A percentile compares a stretch with the other conserved stretches of the same genome.
These are phyloP conservation scores for Hypoxylon fuscum DNA, from an alignment of 495 filamentous ascomycete genomes.

Conservation along the genomic window DNA sequence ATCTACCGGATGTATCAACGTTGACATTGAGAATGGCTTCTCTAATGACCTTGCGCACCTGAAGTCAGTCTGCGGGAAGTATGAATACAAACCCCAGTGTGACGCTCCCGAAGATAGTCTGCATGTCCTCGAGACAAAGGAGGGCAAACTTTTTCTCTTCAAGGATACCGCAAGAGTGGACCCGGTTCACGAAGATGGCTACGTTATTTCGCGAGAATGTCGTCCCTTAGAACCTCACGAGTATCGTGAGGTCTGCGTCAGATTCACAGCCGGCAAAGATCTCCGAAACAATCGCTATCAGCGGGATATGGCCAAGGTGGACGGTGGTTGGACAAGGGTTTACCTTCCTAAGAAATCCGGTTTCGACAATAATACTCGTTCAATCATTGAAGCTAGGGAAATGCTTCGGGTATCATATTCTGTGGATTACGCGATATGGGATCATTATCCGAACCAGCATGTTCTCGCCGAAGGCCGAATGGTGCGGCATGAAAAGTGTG, in stretches of 20 bases:
- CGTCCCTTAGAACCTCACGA: slow-evolving; percentile 63
- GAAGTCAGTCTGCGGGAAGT: slow-evolving; percentile 59
- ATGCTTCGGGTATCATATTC: too few relatives aligned
- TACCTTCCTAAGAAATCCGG: too few relatives aligned
- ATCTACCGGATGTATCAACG: too few relatives aligned
- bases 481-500: slow-evolving; percentile 9
- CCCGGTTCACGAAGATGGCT: slow-evolving; percentile 61
- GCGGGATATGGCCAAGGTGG: slow-evolving; percentile 5
- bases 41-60: too few relatives aligned
- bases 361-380: too few relatives aligned
- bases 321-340: too few relatives aligned
- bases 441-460: not conserved
- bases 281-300: slow-evolving; percentile 15
- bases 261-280: slow-evolving; percentile 45
- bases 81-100: slow-evolving; percentile 67
- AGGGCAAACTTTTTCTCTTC: slow-evolving; percentile 66
- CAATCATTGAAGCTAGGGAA: too few relatives aligned
- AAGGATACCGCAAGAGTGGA: slow-evolving; percentile 65
- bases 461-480: slow-evolving; percentile 11
- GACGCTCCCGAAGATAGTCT: slow-evolving; percentile 71
- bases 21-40: too few relatives aligned
- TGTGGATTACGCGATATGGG: slow-evolving; percentile 23
- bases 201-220: slow-evolving; percentile 69
- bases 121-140: slow-evolving; percentile 59
- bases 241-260: slow-evolving; percentile 56